Evolutionary conservation across 495 filamentous ascomycete species (phyloP).

Genomic region (Annulohypoxylon moriforme): DNA sequence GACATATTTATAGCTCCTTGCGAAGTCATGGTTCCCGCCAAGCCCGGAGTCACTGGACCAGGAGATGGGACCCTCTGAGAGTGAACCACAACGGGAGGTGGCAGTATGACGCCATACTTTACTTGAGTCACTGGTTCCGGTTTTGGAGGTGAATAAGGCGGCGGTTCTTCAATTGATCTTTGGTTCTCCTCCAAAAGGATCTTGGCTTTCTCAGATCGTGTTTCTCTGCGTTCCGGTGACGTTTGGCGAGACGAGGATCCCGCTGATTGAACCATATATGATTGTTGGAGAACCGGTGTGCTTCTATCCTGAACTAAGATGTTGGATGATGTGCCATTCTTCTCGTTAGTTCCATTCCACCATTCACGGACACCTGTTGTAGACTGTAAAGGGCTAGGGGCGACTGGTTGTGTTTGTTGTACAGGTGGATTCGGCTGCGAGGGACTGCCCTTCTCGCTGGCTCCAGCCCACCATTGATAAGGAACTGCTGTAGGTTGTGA

Average conservation of each 20-base stretch:
- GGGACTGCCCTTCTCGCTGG: constrained; percentile 46
- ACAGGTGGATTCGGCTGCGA: constrained; percentile 21
- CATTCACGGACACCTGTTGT: constrained; percentile 43
- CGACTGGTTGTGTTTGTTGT: constrained; percentile 1
- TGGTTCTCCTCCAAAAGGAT: constrained; percentile 50
- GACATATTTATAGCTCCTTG: constrained; percentile 57
- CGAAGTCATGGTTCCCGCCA: constrained; percentile 60
- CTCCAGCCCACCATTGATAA: constrained; percentile 51
- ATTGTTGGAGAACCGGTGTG: constrained; percentile 29
- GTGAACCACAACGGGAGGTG: constrained; percentile 49
- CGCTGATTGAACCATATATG: constrained; percentile 10
- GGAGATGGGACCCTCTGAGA: constrained; percentile 58
- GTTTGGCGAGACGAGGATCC: constrained; percentile 24
- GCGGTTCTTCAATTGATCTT: constrained; percentile 48
- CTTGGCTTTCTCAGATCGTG: constrained; percentile 53
- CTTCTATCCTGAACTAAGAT: constrained; percentile 27
- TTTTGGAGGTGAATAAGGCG: constrained; percentile 58
- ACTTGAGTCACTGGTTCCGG: constrained; percentile 41
- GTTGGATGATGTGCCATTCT: constrained; percentile 40
- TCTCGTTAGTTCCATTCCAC: constrained; percentile 52
- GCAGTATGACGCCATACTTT: constrained; percentile 56
- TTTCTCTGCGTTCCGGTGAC: constrained; percentile 33
- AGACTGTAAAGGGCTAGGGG: neutral
- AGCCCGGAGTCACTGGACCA: constrained; percentile 53
- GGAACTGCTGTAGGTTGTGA: constrained; percentile 7